Conservation (phyloP, 1,284 basidiomycete genomes). For the Kwoniella shivajii region DNA sequence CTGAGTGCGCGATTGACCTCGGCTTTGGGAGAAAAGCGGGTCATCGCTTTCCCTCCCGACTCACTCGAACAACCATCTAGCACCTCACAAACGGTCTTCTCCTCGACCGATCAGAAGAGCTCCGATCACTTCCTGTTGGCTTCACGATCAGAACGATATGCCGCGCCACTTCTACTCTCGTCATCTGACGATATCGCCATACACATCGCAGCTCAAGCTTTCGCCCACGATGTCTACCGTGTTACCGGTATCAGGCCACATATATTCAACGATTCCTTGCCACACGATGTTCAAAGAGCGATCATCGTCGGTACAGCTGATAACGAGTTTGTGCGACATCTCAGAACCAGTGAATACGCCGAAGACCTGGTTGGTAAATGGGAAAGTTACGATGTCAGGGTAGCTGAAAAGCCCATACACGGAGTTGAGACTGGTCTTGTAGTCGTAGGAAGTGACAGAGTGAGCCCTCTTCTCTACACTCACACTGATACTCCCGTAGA, state of each 20-base stretch:
- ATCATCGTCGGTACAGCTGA: slow-evolving; percentile 67
- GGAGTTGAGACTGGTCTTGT: slow-evolving; percentile 66
- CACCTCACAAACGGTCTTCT: neutral
- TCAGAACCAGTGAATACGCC: slow-evolving; percentile 32
- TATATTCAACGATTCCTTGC: slow-evolving; percentile 37
- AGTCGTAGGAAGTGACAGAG: slow-evolving; percentile 66
- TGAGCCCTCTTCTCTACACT: slow-evolving; percentile 7
- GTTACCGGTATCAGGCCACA: slow-evolving; percentile 62
- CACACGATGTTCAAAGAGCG: slow-evolving; percentile 48
- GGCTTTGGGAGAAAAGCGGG: slow-evolving; percentile 17
- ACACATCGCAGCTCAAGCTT: slow-evolving; percentile 64
- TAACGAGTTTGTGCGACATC: slow-evolving; percentile 55
- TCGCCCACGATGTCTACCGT: slow-evolving; percentile 64
- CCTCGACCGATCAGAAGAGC: neutral
- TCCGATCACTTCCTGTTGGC: slow-evolving; percentile 11
- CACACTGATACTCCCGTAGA: neutral
- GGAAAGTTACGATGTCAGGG: slow-evolving; percentile 63
- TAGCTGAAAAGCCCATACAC: slow-evolving; percentile 62
- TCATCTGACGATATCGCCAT: slow-evolving; percentile 52
- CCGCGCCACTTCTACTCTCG: slow-evolving; percentile 25
- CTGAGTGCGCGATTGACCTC: no score
- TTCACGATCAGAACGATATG: slow-evolving; percentile 1
- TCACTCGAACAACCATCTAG: neutral
- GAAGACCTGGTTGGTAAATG: slow-evolving; percentile 64
- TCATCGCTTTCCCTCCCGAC: slow-evolving; percentile 13